phyloP scores from a whole-genome alignment of 495 filamentous ascomycete species.

The Opeltia flavorubescens region DNA sequence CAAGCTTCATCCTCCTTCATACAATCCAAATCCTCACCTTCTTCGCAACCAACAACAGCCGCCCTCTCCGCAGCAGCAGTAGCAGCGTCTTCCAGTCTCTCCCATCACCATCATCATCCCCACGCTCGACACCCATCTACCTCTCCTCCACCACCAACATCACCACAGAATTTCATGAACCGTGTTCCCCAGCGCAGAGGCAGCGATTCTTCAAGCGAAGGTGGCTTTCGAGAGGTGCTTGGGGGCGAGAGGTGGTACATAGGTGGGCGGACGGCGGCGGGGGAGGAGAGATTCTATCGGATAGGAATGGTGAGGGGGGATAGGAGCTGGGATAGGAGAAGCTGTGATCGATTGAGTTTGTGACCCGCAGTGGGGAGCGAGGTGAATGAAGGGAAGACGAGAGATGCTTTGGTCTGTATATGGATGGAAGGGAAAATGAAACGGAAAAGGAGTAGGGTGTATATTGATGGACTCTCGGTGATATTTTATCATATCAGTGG shows the following conservation, averaged over 20 bases:
- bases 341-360: slow-evolving; percentile 49
- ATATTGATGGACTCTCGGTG: too few species aligned
- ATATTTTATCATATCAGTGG: too few species aligned
- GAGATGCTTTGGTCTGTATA: neutral
- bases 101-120: slow-evolving; percentile 32
- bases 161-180: slow-evolving; percentile 5
- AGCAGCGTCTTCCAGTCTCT: slow-evolving; percentile 27
- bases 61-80: slow-evolving; percentile 22
- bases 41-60: slow-evolving; percentile 18
- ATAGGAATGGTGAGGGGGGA: slow-evolving; percentile 46
- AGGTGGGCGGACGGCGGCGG: slow-evolving; percentile 67
- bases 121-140: slow-evolving; percentile 23
- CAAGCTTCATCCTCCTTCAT: slow-evolving; percentile 21
- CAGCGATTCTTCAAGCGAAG: slow-evolving; percentile 62
- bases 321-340: slow-evolving; percentile 42
- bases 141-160: slow-evolving; percentile 23
- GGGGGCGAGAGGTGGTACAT: slow-evolving; percentile 82
- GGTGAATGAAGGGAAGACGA: neutral
- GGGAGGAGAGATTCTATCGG: slow-evolving; percentile 80
- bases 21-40: slow-evolving; percentile 14
- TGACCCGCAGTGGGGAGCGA: slow-evolving; percentile 18
- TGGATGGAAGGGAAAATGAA: neutral
- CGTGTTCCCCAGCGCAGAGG: slow-evolving; percentile 44
- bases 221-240: slow-evolving; percentile 55
- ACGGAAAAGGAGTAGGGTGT: too few species aligned